phyloP scores from a whole-genome alignment of 2,329 filamentous ascomycete genomes.

The Colletotrichum shisoi region DNA sequence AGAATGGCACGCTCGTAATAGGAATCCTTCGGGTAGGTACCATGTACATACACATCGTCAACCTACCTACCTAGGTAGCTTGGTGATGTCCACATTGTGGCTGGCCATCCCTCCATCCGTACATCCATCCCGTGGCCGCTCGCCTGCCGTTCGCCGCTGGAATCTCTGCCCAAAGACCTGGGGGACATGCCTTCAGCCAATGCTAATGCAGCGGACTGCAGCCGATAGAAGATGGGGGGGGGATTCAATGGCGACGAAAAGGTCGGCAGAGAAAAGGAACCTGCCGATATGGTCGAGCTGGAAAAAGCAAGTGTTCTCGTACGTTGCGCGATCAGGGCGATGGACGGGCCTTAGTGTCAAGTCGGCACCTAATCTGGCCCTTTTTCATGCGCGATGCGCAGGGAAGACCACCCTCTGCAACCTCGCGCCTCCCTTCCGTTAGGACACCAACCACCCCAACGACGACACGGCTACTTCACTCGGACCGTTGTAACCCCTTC shows the following conservation, averaged over 20 bases:
- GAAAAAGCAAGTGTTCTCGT: constrained; percentile 19
- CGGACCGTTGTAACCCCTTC: not conserved
- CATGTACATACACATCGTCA: not conserved
- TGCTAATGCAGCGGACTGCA: not conserved
- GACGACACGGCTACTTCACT: not conserved
- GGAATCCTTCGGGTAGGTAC: not conserved
- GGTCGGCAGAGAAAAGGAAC: not conserved
- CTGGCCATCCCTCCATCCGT: too few species aligned
- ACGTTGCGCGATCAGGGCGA: constrained; percentile 4
- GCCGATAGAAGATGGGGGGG: too few species aligned
- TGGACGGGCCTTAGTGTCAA: constrained; percentile 4
- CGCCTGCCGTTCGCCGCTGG: constrained; percentile 3
- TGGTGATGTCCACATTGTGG: too few species aligned
- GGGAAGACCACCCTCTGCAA: constrained; percentile 3
- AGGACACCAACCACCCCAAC: not conserved
- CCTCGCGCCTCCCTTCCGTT: constrained; percentile 10
- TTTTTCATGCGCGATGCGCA: constrained; percentile 17
- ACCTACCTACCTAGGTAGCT: too few species aligned
- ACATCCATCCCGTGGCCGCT: not conserved
- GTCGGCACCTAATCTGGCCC: constrained; percentile 16
- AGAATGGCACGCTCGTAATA: too few species aligned
- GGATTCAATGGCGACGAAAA: too few species aligned
- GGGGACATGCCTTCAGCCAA: not conserved
- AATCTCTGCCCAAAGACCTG: not conserved
- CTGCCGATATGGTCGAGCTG: not conserved